Base-by-base conservation (phyloP, 1,139 yeast genomes). In the Sugiyamaella sp. region DNA sequence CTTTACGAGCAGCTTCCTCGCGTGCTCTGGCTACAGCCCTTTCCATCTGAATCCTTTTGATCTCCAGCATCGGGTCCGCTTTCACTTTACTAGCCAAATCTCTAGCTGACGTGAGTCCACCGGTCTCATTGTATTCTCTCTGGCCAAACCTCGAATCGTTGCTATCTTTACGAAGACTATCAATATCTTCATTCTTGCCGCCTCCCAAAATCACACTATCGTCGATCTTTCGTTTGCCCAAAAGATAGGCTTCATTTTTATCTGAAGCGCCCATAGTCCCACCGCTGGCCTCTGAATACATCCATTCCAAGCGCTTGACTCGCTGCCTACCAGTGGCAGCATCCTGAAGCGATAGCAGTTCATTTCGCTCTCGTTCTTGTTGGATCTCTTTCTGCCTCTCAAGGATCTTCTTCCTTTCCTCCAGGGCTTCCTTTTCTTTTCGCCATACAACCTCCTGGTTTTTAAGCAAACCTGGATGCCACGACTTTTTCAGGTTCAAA, bases 391-490 rank as follows among this genome's bases (percentile, higher is more conserved):
- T 75, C 57, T 82, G 82, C 42, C 86, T 74, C 62, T 85, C 85
- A 56, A 82, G 78, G 41, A 85, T 82, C 63, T 80, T 80, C 63
- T 82, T 80, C 53, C 85, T 80, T 65, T 89, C 96, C 27, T 81
- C 80, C 8, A 89, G 73, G 20, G 88, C 84, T 50, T 85, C 85
- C 65, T 89, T 91, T 66, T 93, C 98, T 54, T 77, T 79, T 62
- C 84, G 78, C 95, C 96, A 87, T 32, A 91, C 93, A 66, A 85
- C 86, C 62, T 84, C 85, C 71, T 86, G 91, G 75, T 93, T 93
- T 71, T 87, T 87, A 63, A 87, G 75, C 49, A 89, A 76, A 41
- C 88, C 91, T 2, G 98, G 97, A 69, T 91, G 90, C 98, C 98
- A 93, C 56, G 98, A 91, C 70, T 93, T 93, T 71, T 91, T 86